Evolutionary conservation across 148 eudicot genomes (phyloP).

Genomic region (Nyssa sinensis): DNA sequence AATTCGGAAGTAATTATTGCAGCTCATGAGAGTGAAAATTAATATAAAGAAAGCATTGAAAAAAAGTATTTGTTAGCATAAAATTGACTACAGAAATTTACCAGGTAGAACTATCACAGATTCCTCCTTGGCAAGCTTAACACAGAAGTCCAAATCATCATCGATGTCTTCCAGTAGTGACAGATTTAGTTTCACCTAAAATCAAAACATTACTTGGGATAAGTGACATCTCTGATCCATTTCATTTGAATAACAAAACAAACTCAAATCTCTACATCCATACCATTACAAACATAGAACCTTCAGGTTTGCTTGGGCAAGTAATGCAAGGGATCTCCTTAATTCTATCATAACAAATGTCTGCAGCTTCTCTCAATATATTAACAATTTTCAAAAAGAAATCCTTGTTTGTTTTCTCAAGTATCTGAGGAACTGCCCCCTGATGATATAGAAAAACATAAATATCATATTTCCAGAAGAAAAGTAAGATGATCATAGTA

Average conservation of each 20-base stretch:
- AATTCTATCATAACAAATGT: constrained; percentile 27
- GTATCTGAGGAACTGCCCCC: constrained; percentile 42
- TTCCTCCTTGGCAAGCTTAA: constrained; percentile 50
- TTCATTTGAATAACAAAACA: neutral
- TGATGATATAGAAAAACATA: neutral
- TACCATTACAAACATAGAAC: constrained; percentile 55
- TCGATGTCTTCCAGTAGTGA: constrained; percentile 34
- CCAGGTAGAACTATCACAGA: constrained; percentile 47
- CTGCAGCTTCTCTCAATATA: constrained; percentile 35
- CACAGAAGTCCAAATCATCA: constrained; percentile 45
- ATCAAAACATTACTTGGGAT: neutral
- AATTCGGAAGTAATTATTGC: neutral
- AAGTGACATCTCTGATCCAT: neutral
- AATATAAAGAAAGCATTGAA: neutral
- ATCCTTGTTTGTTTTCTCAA: constrained; percentile 29
- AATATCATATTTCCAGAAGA: neutral
- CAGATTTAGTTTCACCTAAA: constrained; percentile 38
- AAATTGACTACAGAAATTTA: neutral
- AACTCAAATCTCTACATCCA: neutral
- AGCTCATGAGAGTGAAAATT: neutral
- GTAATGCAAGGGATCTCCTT: constrained; percentile 36
- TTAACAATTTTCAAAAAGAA: constrained; percentile 31
- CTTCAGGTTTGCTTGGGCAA: constrained; percentile 51
- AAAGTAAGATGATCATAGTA: neutral
- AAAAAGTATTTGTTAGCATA: neutral